These are phyloP conservation scores for Paratinospora sagittata DNA, from an alignment of 164 flowering plant genomes.

Conservation along the genomic window DNA sequence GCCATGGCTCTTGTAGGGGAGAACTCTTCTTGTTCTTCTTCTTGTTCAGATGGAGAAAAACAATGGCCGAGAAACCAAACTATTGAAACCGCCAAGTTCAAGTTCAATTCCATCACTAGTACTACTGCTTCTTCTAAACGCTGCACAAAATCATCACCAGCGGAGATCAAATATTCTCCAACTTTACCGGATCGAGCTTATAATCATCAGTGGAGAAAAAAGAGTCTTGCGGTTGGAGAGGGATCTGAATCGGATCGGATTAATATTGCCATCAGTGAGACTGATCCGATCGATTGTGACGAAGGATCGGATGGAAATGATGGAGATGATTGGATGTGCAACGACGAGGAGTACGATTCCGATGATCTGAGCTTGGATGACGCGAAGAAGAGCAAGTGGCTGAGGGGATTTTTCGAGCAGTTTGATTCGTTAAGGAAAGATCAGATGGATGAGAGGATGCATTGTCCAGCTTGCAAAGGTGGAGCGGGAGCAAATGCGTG, in stretches of 20 bases:
- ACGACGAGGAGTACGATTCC: neutral
- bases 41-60: neutral
- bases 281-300: neutral
- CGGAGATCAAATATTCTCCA: neutral
- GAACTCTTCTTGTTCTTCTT: neutral
- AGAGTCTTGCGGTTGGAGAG: neutral
- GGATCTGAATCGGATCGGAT: neutral
- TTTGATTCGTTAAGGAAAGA: neutral
- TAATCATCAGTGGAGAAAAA: neutral
- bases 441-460: neutral
- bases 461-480: slow-evolving; percentile 2
- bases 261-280: neutral
- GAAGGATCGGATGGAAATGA: neutral
- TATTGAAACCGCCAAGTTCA: neutral
- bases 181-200: neutral
- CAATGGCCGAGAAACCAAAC: neutral
- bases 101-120: neutral
- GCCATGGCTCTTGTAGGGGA: too few species aligned
- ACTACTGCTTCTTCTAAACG: neutral
- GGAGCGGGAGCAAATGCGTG: neutral
- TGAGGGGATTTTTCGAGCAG: neutral
- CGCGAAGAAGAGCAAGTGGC: neutral
- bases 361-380: neutral
- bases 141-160: neutral
- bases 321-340: neutral